Base-by-base conservation (phyloP, 768 basidiomycete species). In the Naganishia onofrii region DNA sequence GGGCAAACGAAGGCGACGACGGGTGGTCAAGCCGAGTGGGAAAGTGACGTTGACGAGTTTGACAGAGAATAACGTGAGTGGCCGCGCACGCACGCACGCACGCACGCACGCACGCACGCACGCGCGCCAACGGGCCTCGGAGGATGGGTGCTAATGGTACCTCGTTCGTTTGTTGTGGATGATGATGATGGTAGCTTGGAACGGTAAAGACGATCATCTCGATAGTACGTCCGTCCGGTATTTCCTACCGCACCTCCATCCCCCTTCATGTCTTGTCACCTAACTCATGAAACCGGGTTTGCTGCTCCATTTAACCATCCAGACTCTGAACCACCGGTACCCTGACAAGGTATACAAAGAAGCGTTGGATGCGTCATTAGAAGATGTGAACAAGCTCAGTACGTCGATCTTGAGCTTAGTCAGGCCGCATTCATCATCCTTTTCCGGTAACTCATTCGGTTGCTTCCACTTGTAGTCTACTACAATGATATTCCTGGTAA, bases 301-400 rank as follows among this genome's bases (percentile, higher is more conserved):
- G 26, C 48, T 36, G 4, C 34, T 36, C n/a, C n/a, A n/a, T n/a
- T n/a, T n/a, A n/a, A n/a, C n/a, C n/a, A n/a, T 36, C 34, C 12
- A 66, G 65, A 31, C 51, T 53, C 48, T 66, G 0, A 38, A 54
- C 21, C 65, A 66, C 48, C 58, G 58, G 8, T 80, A 80, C 48
- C 76, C 78, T 17, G 79, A 79, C 52, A 77, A 76, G 51, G 77
- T 79, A 70, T 80, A 80, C 74, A 78, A 78, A 53, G 74, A 77
- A 44, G 76, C 78, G 1, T 68, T 77, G 36, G 75, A 75, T 52
- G 73, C 78, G 0, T 66, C 72, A 2, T 56, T 78, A 31, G 79
- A 80, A 60, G 78, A 78, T 55, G 67, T 80, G 48, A 80, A 80
- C 71, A 80, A 80, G 74, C 76, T 80, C 34, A 76, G 78, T 78